Evolutionary conservation across 2,329 filamentous ascomycete species (phyloP).

Genomic region (Alternaria sp.): DNA sequence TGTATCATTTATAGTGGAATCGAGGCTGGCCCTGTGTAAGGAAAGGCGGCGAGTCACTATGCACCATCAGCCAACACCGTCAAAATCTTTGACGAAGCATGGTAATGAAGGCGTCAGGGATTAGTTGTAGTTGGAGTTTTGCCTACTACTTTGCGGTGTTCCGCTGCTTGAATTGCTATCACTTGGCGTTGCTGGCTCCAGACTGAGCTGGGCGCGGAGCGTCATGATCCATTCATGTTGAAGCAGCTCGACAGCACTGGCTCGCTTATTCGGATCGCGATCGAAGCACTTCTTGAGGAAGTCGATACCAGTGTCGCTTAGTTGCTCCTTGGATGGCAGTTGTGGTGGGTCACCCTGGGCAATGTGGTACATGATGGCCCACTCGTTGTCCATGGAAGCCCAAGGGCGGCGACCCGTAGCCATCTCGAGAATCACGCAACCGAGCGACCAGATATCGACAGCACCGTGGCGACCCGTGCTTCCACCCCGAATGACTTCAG

Average conservation of each 20-base stretch:
- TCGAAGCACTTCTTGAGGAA: conserved; percentile 89
- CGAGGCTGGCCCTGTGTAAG: conserved; percentile 1
- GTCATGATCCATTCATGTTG: conserved; percentile 87
- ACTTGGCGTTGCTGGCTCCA: conserved; percentile 59
- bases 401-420: conserved; percentile 92
- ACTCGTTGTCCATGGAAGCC: conserved; percentile 97
- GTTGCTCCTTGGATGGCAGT: conserved; percentile 80
- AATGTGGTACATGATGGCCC: conserved; percentile 99
- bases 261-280: conserved; percentile 78
- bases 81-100: background rate
- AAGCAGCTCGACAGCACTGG: conserved; percentile 85
- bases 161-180: conserved; percentile 36
- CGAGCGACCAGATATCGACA: conserved; percentile 94
- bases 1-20: background rate
- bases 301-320: conserved; percentile 84
- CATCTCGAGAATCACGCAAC: conserved; percentile 98
- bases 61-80: background rate
- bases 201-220: conserved; percentile 56
- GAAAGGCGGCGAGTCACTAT: conserved; percentile 19
- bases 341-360: conserved; percentile 94
- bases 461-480: conserved; percentile 77
- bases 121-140: conserved; percentile 49
- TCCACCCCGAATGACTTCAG: conserved; percentile 92
- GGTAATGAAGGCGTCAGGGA: background rate
- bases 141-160: conserved; percentile 35